Evolutionary conservation across 2,329 filamentous ascomycete species (phyloP), one percentile per base, ranked within the genome.

Genomic region (Xylariaceae sp.): DNA sequence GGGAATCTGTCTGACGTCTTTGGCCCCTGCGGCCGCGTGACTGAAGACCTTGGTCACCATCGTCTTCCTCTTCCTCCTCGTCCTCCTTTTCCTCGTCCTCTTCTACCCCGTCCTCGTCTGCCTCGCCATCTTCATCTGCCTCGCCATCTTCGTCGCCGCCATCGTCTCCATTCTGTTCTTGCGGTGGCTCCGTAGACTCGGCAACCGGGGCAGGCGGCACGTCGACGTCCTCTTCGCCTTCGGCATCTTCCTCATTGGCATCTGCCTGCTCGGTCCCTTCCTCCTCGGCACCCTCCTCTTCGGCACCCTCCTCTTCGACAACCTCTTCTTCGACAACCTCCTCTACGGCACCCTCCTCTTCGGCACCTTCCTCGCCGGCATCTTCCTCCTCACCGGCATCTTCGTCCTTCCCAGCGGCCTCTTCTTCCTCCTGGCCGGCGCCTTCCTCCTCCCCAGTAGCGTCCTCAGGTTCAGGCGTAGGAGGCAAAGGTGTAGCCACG

Each of bases 401-500:
- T n/a, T n/a, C n/a, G n/a, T n/a, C n/a, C n/a, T n/a, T n/a, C n/a
- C n/a, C n/a, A n/a, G n/a, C n/a, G n/a, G n/a, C n/a, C n/a, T n/a
- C n/a, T n/a, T n/a, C n/a, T n/a, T n/a, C n/a, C n/a, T n/a, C n/a
- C n/a, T n/a, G n/a, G 10, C 36, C 47, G 30, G 42, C 35, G 9
- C 28, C 35, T 19, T 50, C 46, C 12, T 48, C 47, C 4, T 45
- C 43, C 25, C 49, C 36, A 1, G 55, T 52, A 19, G 58, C 52
- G 5, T 62, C 59, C 13, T 75, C 67, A n/a, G 68, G 47, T 19
- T 47, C 50, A 8, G 52, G 52, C 6, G 47, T 52, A 11, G 53
- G 65, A 1, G 81, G 81, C 12, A 89, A 67, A 0, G 86, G 83
- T 1, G 85, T 87, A 5, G 86, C 74, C 29, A 82, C 68, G 5